phyloP scores from a whole-genome alignment of 768 basidiomycete species.

The Kwoniella sp. region DNA sequence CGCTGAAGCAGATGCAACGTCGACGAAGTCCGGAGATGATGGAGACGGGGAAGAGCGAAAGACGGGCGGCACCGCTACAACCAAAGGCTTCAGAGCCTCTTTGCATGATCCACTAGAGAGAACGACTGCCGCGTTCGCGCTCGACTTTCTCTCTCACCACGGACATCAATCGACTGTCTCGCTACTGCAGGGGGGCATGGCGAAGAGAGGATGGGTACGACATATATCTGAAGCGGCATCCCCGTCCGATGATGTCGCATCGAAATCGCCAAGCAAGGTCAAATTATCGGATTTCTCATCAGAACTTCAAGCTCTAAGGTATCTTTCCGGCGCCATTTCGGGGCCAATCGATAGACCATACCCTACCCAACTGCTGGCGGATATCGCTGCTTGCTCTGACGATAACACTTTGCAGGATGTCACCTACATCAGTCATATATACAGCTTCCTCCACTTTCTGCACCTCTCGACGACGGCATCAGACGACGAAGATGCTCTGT shows the following conservation, averaged over 20 bases:
- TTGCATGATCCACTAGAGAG: conserved; percentile 58
- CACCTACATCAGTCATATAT: neutral
- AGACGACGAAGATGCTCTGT: neutral
- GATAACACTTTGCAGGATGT: neutral
- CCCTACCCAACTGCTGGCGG: neutral
- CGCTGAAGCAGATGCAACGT: neutral
- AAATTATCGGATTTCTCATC: conserved; percentile 12
- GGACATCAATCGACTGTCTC: conserved; percentile 75
- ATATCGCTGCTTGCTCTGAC: neutral
- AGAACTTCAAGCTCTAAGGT: neutral
- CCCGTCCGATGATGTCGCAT: neutral
- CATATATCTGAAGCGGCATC: conserved; percentile 58
- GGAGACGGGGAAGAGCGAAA: neutral
- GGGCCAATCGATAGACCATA: conserved; percentile 1
- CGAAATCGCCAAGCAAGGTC: neutral
- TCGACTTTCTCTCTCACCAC: conserved; percentile 79
- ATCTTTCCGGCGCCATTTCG: neutral
- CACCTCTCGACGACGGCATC: neutral
- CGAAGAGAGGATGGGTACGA: conserved; percentile 11
- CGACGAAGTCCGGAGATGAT: neutral
- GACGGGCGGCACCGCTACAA: neutral
- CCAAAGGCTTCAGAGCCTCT: neutral
- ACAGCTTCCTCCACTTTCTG: conserved; percentile 10
- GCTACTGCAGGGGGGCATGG: conserved; percentile 65
- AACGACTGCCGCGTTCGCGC: conserved; percentile 71